Percentiles rank a stretch among this genome's conserved stretches.
Conservation (phyloP, 805 yeast genomes). For the Candida patagonica region DNA sequence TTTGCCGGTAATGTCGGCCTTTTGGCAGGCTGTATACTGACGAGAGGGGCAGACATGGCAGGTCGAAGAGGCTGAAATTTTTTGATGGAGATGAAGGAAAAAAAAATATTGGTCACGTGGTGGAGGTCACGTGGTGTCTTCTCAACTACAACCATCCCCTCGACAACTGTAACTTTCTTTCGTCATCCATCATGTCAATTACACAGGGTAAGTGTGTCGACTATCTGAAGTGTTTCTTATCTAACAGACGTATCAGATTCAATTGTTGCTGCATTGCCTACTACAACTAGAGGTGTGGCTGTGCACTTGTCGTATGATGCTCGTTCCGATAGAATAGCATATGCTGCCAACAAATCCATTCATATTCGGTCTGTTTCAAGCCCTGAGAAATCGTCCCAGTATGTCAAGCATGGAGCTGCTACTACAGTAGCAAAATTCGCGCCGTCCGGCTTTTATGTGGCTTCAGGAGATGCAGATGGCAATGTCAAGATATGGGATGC, state of each 20-base stretch:
- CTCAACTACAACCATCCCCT: too few species aligned
- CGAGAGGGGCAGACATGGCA: slow-evolving; percentile 63
- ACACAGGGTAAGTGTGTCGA: slow-evolving; percentile 6
- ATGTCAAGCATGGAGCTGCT: slow-evolving; percentile 55
- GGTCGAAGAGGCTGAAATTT: slow-evolving; percentile 1
- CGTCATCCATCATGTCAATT: slow-evolving; percentile 7
- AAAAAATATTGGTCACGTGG: too few species aligned
- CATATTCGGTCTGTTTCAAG: slow-evolving; percentile 55
- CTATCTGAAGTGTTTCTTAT: background rate
- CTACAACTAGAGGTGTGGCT: slow-evolving; percentile 60
- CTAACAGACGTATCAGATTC: slow-evolving; percentile 16
- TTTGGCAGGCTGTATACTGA: slow-evolving; percentile 54
- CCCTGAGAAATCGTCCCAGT: slow-evolving; percentile 52
- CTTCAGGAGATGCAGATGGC: slow-evolving; percentile 90
- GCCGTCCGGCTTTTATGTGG: slow-evolving; percentile 83
- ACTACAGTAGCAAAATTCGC: slow-evolving; percentile 83
- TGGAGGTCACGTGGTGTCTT: background rate
- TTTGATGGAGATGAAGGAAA: background rate
- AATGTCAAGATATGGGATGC: slow-evolving; percentile 81
- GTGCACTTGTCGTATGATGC: slow-evolving; percentile 70
- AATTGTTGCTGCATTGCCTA: slow-evolving; percentile 68
- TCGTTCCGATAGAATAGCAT: slow-evolving; percentile 60
- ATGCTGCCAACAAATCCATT: slow-evolving; percentile 74
- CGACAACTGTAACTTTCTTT: too few species aligned
- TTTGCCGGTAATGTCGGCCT: slow-evolving; percentile 73